These are phyloP conservation scores for Pseudopyricularia javanii DNA, from an alignment of 2,329 filamentous ascomycete genomes.

Conservation along the genomic window DNA sequence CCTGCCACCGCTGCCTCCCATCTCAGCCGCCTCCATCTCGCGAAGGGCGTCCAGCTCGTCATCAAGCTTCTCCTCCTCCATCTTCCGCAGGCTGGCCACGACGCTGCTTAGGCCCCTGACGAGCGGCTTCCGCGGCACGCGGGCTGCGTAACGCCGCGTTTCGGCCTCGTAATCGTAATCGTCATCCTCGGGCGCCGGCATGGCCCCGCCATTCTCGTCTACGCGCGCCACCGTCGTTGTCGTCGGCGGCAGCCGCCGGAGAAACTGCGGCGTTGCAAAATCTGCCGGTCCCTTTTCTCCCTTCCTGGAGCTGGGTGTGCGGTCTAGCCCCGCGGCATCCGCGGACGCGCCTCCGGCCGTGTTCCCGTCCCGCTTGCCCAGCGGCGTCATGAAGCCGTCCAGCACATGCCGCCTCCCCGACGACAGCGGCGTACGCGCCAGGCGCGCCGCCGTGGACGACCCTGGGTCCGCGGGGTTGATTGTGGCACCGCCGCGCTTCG, in stretches of 20 bases:
- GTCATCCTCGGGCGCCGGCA: constrained; percentile 10
- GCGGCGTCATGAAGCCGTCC: constrained; percentile 54
- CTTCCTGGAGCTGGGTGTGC: constrained; percentile 25
- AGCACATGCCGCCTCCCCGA: constrained; percentile 48
- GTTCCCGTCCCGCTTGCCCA: constrained; percentile 33
- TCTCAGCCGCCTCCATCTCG: constrained; percentile 49
- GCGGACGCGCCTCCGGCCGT: constrained; percentile 3
- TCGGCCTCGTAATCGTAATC: background rate
- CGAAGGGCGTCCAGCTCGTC: constrained; percentile 63
- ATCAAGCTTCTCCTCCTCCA: constrained; percentile 57
- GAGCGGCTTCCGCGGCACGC: constrained; percentile 47
- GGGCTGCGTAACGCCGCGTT: constrained; percentile 18
- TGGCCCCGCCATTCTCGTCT: constrained; percentile 38
- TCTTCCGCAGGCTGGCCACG: constrained; percentile 55
- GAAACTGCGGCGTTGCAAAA: constrained; percentile 60
- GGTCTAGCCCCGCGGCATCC: constrained; percentile 1
- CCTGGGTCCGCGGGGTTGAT: constrained; percentile 13
- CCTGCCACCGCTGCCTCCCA: constrained; percentile 5
- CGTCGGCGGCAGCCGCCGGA: constrained; percentile 40
- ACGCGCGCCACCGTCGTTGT: constrained; percentile 19
- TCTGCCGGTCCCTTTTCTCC: constrained; percentile 23
- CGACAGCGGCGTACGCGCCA: constrained; percentile 38
- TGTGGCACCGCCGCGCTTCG: constrained; percentile 21
- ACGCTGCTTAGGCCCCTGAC: constrained; percentile 62
- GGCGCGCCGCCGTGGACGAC: constrained; percentile 10